Percentiles rank a stretch among this genome's conserved stretches.
phyloP scores from a whole-genome alignment of 768 basidiomycete species.

The Cystobasidium onofrii region DNA sequence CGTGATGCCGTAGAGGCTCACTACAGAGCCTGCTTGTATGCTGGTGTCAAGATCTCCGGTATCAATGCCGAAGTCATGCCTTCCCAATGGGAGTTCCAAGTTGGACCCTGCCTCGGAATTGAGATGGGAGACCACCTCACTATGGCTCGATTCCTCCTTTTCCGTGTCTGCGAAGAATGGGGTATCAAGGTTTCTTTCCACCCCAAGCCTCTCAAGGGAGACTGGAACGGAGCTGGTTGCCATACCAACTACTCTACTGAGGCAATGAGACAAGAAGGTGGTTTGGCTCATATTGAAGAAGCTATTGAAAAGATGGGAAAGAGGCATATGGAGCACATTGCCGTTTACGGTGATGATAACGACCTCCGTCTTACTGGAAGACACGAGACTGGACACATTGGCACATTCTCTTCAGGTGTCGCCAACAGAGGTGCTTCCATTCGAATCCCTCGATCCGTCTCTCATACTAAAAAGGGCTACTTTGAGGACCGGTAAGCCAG shows the following conservation, averaged over 20 bases:
- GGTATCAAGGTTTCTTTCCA: slow-evolving; percentile 76
- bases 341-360: slow-evolving; percentile 73
- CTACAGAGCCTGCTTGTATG: slow-evolving; percentile 62
- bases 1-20: slow-evolving; percentile 99
- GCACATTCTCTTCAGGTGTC: slow-evolving; percentile 82
- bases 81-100: slow-evolving; percentile 99
- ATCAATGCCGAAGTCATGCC: slow-evolving; percentile 99
- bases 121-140: slow-evolving; percentile 98
- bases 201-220: slow-evolving; percentile 91
- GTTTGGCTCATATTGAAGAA: slow-evolving; percentile 81
- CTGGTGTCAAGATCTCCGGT: slow-evolving; percentile 91
- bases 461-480: slow-evolving; percentile 85
- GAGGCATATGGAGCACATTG: slow-evolving; percentile 57
- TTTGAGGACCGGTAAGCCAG: slow-evolving; percentile 64
- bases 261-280: slow-evolving; percentile 79
- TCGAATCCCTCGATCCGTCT: slow-evolving; percentile 89
- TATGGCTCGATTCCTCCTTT: slow-evolving; percentile 94
- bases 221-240: slow-evolving; percentile 99
- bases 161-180: slow-evolving; percentile 85
- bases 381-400: slow-evolving; percentile 95
- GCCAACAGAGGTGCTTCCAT: slow-evolving; percentile 96
- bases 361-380: slow-evolving; percentile 89
- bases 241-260: slow-evolving; percentile 94
- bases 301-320: slow-evolving; percentile 88
- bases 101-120: slow-evolving; percentile 95